phyloP scores from a whole-genome alignment of 495 filamentous ascomycete species.

The Penicillium longicatenatum region DNA sequence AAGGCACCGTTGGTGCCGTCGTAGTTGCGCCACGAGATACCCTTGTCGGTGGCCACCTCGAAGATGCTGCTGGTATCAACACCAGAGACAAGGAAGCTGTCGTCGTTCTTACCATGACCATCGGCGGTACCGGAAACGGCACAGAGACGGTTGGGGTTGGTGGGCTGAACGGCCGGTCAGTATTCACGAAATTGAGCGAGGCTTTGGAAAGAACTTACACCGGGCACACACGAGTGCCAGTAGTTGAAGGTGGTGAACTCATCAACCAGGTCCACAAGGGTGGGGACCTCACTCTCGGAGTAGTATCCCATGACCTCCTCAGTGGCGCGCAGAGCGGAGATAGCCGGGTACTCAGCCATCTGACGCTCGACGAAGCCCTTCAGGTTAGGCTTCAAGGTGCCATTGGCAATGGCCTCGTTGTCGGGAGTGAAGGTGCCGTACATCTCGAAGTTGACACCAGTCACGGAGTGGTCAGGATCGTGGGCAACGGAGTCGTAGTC shows the following conservation, averaged over 20 bases:
- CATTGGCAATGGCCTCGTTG: conserved; percentile 40
- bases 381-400: conserved; percentile 36
- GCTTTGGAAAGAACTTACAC: conserved; percentile 30
- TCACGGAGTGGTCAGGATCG: conserved; percentile 54
- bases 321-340: conserved; percentile 36
- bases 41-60: conserved; percentile 44
- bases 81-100: conserved; percentile 37
- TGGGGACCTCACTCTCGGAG: conserved; percentile 50
- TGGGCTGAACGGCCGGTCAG: conserved; percentile 36
- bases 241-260: conserved; percentile 56
- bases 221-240: conserved; percentile 55
- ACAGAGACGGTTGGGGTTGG: conserved; percentile 54
- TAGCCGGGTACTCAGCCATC: conserved; percentile 30
- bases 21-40: conserved; percentile 55
- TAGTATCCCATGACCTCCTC: conserved; percentile 55
- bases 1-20: conserved; percentile 41
- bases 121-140: conserved; percentile 46
- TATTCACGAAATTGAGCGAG: background rate
- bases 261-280: conserved; percentile 47
- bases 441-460: conserved; percentile 54
- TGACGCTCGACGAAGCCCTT: conserved; percentile 55
- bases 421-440: conserved; percentile 48
- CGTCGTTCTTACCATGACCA: conserved; percentile 53
- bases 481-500: conserved; percentile 49
- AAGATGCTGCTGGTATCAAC: conserved; percentile 47